A percentile compares a stretch with the other conserved stretches of the same genome.
Evolutionary conservation across 2,329 filamentous ascomycete species (phyloP).

Genomic region (Rutstroemia sp.): DNA sequence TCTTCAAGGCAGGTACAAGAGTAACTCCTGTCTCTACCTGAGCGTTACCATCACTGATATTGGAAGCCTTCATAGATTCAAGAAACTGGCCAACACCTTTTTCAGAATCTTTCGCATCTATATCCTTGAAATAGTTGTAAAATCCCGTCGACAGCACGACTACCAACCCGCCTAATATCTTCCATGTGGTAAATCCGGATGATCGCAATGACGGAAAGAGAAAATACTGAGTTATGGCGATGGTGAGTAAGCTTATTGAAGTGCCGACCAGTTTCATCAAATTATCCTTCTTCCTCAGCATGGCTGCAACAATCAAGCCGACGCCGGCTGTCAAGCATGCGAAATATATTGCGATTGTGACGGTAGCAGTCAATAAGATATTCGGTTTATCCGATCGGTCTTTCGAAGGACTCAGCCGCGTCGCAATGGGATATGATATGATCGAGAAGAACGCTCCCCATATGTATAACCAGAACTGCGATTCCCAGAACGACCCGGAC

Average conservation of each 20-base stretch:
- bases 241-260: constrained; percentile 13
- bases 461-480: constrained; percentile 16
- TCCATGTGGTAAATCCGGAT: constrained; percentile 12
- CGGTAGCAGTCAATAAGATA: not conserved
- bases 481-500: constrained; percentile 19
- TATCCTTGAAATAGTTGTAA: constrained; percentile 19
- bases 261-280: constrained; percentile 20
- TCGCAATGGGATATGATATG: constrained; percentile 3
- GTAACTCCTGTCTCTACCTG: no score
- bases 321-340: constrained; percentile 1
- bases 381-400: not conserved
- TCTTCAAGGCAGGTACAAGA: no score
- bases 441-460: constrained; percentile 16
- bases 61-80: no score
- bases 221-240: constrained; percentile 17
- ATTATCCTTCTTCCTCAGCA: constrained; percentile 18
- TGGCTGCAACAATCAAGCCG: constrained; percentile 16
- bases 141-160: constrained; percentile 15
- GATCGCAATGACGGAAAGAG: constrained; percentile 14
- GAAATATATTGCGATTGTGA: constrained; percentile 5
- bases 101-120: not conserved
- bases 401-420: not conserved
- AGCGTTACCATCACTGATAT: no score
- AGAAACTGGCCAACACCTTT: not conserved
- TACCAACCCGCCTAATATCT: constrained; percentile 15